phyloP scores from a whole-genome alignment of 805 yeast genomes.

The Cyberlindnera galapagoensis region DNA sequence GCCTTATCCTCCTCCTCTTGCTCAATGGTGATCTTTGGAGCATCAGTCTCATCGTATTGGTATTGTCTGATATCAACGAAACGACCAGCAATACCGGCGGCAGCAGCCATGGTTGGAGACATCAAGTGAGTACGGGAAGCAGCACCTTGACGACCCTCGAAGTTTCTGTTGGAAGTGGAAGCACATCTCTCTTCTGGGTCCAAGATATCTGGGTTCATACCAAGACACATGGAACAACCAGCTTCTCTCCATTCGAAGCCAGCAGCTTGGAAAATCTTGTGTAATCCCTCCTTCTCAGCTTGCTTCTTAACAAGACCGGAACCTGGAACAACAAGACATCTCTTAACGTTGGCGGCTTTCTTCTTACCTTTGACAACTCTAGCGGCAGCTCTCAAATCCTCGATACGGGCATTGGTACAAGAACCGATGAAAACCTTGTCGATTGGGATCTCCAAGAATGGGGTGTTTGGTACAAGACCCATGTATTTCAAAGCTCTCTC shows the following conservation, averaged over 20 bases:
- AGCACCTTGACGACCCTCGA: conserved; percentile 99
- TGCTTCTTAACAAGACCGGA: conserved; percentile 90
- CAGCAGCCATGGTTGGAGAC: conserved; percentile 99
- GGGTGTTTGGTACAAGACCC: conserved; percentile 83
- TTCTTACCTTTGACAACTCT: conserved; percentile 84
- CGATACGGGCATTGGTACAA: conserved; percentile 96
- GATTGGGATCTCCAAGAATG: conserved; percentile 63
- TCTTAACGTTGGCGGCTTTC: conserved; percentile 73
- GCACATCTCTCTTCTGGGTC: conserved; percentile 97
- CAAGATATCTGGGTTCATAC: conserved; percentile 98
- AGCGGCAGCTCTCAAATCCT: conserved; percentile 95
- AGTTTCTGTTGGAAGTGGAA: conserved; percentile 96
- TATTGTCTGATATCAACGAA: conserved; percentile 86
- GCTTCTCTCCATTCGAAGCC: conserved; percentile 99
- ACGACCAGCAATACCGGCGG: conserved; percentile 90
- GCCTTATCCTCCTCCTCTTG: conserved; percentile 48
- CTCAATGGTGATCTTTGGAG: conserved; percentile 45
- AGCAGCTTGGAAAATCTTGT: conserved; percentile 83
- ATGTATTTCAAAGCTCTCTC: conserved; percentile 88
- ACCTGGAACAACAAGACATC: conserved; percentile 94
- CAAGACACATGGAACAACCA: conserved; percentile 98
- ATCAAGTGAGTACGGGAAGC: conserved; percentile 90
- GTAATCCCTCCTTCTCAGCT: conserved; percentile 93
- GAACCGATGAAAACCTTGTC: conserved; percentile 98
- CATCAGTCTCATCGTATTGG: conserved; percentile 52